phyloP scores from a whole-genome alignment of 2,329 filamentous ascomycete species.

The Phoma sp. region DNA sequence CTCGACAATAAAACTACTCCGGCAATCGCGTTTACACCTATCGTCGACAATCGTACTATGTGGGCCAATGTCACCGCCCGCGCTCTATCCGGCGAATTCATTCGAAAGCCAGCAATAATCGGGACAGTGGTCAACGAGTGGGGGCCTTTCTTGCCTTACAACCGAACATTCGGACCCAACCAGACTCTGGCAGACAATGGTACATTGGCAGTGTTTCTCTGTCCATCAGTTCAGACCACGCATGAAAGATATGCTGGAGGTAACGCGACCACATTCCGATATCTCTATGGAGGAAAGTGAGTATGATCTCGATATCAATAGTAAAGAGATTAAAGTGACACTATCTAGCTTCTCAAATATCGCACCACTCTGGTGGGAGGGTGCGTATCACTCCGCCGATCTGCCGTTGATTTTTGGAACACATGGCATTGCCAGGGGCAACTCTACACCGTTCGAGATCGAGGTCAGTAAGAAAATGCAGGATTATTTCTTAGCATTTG shows the following conservation, averaged over 20 bases:
- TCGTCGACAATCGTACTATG: slow-evolving; percentile 36
- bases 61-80: slow-evolving; percentile 45
- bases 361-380: slow-evolving; percentile 39
- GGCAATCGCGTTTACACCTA: slow-evolving; percentile 30
- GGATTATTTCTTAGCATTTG: slow-evolving; percentile 40
- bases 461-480: slow-evolving; percentile 42
- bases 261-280: slow-evolving; percentile 42
- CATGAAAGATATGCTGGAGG: slow-evolving; percentile 28
- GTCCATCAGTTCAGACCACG: slow-evolving; percentile 39
- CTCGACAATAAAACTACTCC: slow-evolving; percentile 23
- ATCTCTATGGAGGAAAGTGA: slow-evolving; percentile 39
- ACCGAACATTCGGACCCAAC: slow-evolving; percentile 32
- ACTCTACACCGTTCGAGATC: slow-evolving; percentile 32
- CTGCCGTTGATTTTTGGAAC: slow-evolving; percentile 46
- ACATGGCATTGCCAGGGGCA: slow-evolving; percentile 29
- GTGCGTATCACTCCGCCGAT: slow-evolving; percentile 45
- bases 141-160: slow-evolving; percentile 40
- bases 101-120: slow-evolving; percentile 43
- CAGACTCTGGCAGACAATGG: slow-evolving; percentile 21
- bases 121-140: slow-evolving; percentile 45
- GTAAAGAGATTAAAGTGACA: too few relatives aligned
- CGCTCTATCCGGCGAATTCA: slow-evolving; percentile 31
- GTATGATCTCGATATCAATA: too few relatives aligned
- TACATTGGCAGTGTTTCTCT: slow-evolving; percentile 37
- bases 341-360: slow-evolving; percentile 28